These are phyloP conservation scores for Colletotrichum euphorbiae DNA, from an alignment of 2,329 filamentous ascomycete species.

Conservation along the genomic window DNA sequence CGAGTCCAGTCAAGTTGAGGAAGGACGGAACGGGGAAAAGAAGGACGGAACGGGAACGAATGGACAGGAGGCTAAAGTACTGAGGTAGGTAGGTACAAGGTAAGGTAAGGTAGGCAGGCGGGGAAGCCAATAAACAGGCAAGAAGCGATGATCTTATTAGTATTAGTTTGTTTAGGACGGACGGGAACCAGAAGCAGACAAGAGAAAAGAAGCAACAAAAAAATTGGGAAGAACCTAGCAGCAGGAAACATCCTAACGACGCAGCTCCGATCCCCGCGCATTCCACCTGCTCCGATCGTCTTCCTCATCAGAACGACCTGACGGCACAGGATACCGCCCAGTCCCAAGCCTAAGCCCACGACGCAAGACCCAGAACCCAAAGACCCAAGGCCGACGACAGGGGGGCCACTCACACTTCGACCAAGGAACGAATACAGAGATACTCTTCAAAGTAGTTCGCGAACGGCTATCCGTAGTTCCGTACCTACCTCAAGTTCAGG, in stretches of 20 bases:
- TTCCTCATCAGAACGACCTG: constrained; percentile 9
- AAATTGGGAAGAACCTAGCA: constrained; percentile 6
- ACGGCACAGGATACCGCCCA: background rate
- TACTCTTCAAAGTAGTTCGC: no score
- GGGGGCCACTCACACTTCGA: no score
- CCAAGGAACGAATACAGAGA: no score
- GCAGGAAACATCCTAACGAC: constrained; percentile 10
- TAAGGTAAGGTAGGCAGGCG: background rate
- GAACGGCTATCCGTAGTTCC: no score
- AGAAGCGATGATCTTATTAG: constrained; percentile 12
- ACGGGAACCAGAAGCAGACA: background rate
- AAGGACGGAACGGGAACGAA: background rate
- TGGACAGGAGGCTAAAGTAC: background rate
- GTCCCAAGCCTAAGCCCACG: background rate
- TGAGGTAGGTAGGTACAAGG: background rate
- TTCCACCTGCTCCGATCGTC: constrained; percentile 38
- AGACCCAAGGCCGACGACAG: no score
- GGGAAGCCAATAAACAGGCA: background rate
- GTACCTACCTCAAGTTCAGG: no score
- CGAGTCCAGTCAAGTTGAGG: background rate
- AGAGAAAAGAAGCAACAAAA: constrained; percentile 4
- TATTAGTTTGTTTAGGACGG: constrained; percentile 13
- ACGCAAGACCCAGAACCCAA: no score
- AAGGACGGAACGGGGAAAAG: constrained; percentile 2
- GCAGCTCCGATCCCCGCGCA: constrained; percentile 35